A percentile compares a stretch with the other conserved stretches of the same genome.
These are phyloP conservation scores for Phaeoacremonium minimum DNA, from an alignment of 2,329 filamentous ascomycete genomes.

Conservation along the genomic window DNA sequence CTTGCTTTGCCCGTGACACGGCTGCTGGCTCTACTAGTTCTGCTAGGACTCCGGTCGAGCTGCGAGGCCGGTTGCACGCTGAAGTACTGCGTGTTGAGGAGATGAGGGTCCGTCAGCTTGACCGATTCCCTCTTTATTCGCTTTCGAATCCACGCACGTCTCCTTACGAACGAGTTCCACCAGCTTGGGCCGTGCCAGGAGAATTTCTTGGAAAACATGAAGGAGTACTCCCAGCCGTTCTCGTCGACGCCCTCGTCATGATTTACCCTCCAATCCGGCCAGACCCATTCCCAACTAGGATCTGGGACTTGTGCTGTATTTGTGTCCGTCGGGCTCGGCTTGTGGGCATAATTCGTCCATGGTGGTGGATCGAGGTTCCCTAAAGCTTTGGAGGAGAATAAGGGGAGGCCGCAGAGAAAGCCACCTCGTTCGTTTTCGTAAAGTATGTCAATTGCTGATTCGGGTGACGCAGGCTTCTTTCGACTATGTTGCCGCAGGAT, in stretches of 20 bases:
- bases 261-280: constrained; percentile 60
- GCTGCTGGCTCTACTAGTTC: constrained; percentile 19
- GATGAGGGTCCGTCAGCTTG: constrained; percentile 51
- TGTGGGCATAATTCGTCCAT: constrained; percentile 73
- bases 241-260: constrained; percentile 80
- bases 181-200: constrained; percentile 88
- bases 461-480: constrained; percentile 20
- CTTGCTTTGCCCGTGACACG: constrained; percentile 29
- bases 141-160: constrained; percentile 82
- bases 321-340: constrained; percentile 61
- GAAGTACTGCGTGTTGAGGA: constrained; percentile 76
- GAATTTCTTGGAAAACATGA: constrained; percentile 71
- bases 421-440: constrained; percentile 94
- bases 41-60: constrained; percentile 33
- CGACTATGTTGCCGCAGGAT: constrained; percentile 9
- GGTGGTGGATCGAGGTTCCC: constrained; percentile 79
- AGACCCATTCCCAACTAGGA: constrained; percentile 89
- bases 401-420: constrained; percentile 81
- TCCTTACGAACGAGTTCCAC: constrained; percentile 93
- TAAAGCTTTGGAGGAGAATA: constrained; percentile 85
- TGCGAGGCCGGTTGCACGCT: constrained; percentile 59
- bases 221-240: constrained; percentile 94
- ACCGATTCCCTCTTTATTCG: constrained; percentile 60
- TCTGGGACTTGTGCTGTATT: constrained; percentile 89
- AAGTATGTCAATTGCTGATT: constrained; percentile 72